Evolutionary conservation across 768 basidiomycete genomes (phyloP).

Genomic region (Rhodosporidiobolus odoratus): DNA sequence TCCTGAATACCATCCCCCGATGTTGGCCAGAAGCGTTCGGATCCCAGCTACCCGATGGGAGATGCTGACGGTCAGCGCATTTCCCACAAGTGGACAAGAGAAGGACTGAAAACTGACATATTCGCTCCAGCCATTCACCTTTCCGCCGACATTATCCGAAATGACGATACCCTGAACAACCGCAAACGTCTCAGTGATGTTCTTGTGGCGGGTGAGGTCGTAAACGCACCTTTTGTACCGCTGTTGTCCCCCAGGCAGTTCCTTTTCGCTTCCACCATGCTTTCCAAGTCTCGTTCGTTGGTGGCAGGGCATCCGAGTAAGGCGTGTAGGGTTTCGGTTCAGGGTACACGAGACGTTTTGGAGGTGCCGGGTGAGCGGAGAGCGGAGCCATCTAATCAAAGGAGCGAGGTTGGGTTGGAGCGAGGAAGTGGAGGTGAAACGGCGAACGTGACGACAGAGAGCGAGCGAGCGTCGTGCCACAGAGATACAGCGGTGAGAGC

Average conservation of each 20-base stretch:
- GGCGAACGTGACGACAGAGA: neutral
- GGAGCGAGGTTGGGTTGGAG: neutral
- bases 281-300: slow-evolving; percentile 13
- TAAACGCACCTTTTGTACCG: slow-evolving; percentile 2
- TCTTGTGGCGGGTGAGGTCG: neutral
- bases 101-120: neutral
- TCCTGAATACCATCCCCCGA: slow-evolving; percentile 25
- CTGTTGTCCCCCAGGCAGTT: slow-evolving; percentile 2
- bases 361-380: slow-evolving; percentile 17
- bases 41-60: neutral
- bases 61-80: neutral
- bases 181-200: neutral
- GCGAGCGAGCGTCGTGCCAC: too few relatives aligned
- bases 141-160: slow-evolving; percentile 21
- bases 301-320: neutral
- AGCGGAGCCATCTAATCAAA: neutral
- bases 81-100: neutral
- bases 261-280: slow-evolving; percentile 9
- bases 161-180: slow-evolving; percentile 15
- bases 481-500: too few relatives aligned
- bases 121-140: slow-evolving; percentile 21
- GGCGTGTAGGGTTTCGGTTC: slow-evolving; percentile 7
- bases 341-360: slow-evolving; percentile 1
- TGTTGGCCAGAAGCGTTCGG: slow-evolving; percentile 34
- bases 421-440: neutral